Evolutionary conservation across 2,329 filamentous ascomycete species (phyloP), one percentile per base, ranked within the genome.

Genomic region (Cercospora zeae-maydis): DNA sequence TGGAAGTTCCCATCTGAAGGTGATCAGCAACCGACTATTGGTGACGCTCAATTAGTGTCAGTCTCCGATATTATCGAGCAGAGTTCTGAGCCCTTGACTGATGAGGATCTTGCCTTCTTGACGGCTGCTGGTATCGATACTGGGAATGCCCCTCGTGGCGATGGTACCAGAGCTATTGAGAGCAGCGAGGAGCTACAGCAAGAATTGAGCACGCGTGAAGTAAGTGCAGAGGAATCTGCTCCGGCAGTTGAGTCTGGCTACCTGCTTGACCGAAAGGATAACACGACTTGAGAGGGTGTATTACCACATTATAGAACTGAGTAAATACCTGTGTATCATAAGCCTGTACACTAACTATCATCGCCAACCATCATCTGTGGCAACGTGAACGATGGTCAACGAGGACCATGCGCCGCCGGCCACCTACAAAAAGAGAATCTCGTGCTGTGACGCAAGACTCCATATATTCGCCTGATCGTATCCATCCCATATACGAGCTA

Each of bases 1-100:
- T 59, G 57, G 57, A 42, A 59, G 45, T 59, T 59, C 10, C 47
- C 45, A 27, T 33, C 57, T 30, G 21, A 14, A 21, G 24, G 16
- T 11, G 21, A 31, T 42, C 33, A 11, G 21, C 3, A 11, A 14
- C 33, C 13, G 9, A 31, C 34, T 13, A 21, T 53, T 33, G 57
- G 42, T 14, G 47, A 53, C 30, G 57, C 45, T 21, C 34, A 14
- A 34, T 27, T 57, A n/a, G 21, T 53, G 21, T 30, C 31, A 24
- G 47, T 24, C 4, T 27, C 47, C 16, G 24, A 59, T 27, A 47
- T 45, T 8, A n/a, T 47, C 19, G 37, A 58, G 21, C 3, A 16
- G 39, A 33, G 47, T 16, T 33, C 42, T 52, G 45, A 36, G n/a
- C 14, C 27, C 4, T 27, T 21, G n/a, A 51, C 6, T 33, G 31